Conservation (phyloP, 2,329 filamentous ascomycete genomes). For the Fusarium equiseti region DNA sequence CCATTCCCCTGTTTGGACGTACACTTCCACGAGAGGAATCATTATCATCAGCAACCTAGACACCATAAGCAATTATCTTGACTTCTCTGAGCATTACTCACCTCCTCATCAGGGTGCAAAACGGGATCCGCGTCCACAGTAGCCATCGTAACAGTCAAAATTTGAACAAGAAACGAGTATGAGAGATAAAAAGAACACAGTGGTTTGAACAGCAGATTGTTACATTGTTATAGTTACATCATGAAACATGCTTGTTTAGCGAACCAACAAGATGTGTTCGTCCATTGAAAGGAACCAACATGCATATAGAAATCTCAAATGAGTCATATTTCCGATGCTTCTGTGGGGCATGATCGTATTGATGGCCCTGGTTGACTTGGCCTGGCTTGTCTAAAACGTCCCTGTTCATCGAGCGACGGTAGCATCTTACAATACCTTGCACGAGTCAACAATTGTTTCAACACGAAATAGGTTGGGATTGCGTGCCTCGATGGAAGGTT, state of each 20-base stretch:
- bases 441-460: too few species aligned
- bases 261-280: not conserved
- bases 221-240: not conserved
- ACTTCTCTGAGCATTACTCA: accelerated
- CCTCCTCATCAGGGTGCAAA: not conserved
- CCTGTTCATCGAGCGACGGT: too few species aligned
- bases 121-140: not conserved
- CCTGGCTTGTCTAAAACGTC: too few species aligned
- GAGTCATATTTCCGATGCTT: not conserved
- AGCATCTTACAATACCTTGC: too few species aligned
- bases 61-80: accelerated
- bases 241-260: not conserved
- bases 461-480: too few species aligned
- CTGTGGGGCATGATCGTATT: not conserved
- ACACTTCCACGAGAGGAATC: not conserved
- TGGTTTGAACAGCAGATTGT: not conserved
- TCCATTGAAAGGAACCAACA: not conserved
- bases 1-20: accelerated
- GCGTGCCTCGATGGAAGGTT: too few species aligned
- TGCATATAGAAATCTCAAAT: not conserved
- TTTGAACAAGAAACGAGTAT: too few species aligned
- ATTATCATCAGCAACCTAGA: not conserved
- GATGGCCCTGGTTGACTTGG: not conserved
- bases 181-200: too few species aligned
- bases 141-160: not conserved